Conservation (phyloP, 306 rosid genomes). For the Astragalus membranaceus region DNA sequence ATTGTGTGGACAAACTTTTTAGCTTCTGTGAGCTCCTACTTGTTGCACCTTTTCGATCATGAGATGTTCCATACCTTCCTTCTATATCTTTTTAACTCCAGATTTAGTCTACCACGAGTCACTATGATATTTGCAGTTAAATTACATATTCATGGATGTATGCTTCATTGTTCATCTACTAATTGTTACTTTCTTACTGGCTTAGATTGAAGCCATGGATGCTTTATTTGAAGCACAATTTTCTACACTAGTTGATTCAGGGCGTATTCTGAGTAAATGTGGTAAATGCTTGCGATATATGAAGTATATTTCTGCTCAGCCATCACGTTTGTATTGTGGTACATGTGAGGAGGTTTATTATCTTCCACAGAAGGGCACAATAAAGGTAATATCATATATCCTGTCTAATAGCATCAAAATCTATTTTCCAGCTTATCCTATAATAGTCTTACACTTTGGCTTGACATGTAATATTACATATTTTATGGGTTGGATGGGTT, state of each 20-base stretch:
- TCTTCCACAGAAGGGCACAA: constrained; percentile 87
- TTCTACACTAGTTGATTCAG: constrained; percentile 78
- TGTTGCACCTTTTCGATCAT: background rate
- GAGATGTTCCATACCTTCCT: background rate
- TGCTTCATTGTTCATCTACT: constrained; percentile 12
- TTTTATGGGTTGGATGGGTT: too few relatives aligned
- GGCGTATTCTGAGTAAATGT: constrained; percentile 77
- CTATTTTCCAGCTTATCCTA: background rate
- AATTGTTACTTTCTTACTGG: constrained; percentile 22
- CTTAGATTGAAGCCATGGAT: constrained; percentile 96
- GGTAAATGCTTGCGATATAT: constrained; percentile 95
- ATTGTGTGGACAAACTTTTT: background rate
- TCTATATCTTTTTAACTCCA: constrained; percentile 11
- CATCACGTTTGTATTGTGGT: constrained; percentile 75
- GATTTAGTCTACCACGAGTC: background rate
- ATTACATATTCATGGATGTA: constrained; percentile 15
- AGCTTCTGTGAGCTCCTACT: background rate
- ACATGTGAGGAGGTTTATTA: constrained; percentile 87
- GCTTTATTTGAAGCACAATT: constrained; percentile 92
- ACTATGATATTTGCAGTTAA: background rate
- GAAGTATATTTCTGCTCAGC: constrained; percentile 83
- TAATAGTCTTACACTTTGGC: too few relatives aligned
- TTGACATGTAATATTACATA: too few relatives aligned
- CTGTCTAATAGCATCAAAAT: constrained; percentile 9
- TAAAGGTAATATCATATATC: constrained; percentile 53